These are phyloP conservation scores for Xylaria sp. DNA, from an alignment of 2,329 filamentous ascomycete species.

Conservation along the genomic window DNA sequence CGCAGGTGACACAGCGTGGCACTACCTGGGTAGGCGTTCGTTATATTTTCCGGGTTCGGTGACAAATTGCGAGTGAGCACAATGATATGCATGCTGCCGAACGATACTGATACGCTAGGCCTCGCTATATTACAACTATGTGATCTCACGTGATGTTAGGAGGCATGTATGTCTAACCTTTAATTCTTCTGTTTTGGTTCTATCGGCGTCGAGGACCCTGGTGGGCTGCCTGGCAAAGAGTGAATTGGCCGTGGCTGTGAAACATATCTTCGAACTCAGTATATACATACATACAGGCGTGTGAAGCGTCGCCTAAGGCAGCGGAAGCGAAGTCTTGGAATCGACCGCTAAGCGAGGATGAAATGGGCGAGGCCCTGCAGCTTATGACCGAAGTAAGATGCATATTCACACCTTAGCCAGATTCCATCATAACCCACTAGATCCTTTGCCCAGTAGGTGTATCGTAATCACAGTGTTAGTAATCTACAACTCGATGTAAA, in stretches of 20 bases:
- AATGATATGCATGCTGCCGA: conserved; percentile 1
- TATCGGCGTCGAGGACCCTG: conserved; percentile 2
- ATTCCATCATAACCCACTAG: background rate
- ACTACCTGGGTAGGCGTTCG: background rate
- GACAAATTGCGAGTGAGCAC: conserved; percentile 7
- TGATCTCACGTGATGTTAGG: conserved; percentile 19
- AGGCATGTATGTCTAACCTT: background rate
- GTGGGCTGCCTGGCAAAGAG: background rate
- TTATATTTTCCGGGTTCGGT: conserved; percentile 13
- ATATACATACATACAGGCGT: background rate
- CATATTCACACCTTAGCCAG: background rate
- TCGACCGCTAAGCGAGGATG: background rate
- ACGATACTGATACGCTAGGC: background rate
- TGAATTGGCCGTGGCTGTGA: background rate
- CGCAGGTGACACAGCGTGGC: background rate
- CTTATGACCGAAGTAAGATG: conserved; percentile 11
- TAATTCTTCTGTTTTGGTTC: background rate
- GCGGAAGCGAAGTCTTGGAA: background rate
- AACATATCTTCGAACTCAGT: conserved; percentile 2
- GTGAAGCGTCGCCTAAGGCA: background rate
- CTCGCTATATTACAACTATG: conserved; percentile 2
- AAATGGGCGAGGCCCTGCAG: conserved; percentile 1
- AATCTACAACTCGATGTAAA: background rate
- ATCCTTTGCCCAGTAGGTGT: background rate
- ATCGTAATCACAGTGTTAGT: background rate